Base-by-base conservation (phyloP, 768 basidiomycete genomes). In the Infundibulicybe gibba region DNA sequence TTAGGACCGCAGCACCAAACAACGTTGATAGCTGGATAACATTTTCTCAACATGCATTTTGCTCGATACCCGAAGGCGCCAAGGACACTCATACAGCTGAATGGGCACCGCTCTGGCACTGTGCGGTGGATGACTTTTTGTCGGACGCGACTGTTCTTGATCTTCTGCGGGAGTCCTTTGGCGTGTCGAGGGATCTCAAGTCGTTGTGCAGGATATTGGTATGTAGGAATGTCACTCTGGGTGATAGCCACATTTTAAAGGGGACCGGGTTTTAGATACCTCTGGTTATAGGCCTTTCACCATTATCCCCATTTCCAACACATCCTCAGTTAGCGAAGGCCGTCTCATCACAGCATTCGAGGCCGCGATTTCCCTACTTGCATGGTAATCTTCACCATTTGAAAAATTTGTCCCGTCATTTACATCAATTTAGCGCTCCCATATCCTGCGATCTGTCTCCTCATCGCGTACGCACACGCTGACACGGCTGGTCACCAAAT, bases 391-490 rank as follows among this genome's bases (percentile, higher is more conserved):
- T 3, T 8, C 25, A 25, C 25, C 25, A 25, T 79, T 58, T 32
- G 25, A 48, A 40, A 11, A 19, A 30, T 16, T 40, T 15, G 15
- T 17, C 13, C 32, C 42, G 15, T 11, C 32, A 31, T 21, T 19
- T 3, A 43, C 32, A 6, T 41, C 47, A 40, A 43, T 46, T 40
- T 47, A 93, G 90, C 74, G 46, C 61, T 94, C 16, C 69, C 90
- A 15, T 91, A 94, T 59, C 88, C 94, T 6, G 70, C 79, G 2
- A 64, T 92, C 15, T 93, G 90, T 58, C 74, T 95, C 25, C 76
- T 97, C 37, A 85, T 98, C 49, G 87, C 94, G n/a, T 76, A 83
- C 12, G 76, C 83, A 57, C 94, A 97, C 58, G 74, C 82, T 3
- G 68, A 81, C 19, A 84, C 83, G 9, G 80, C 81, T 5, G 94